Percentiles rank a stretch among this genome's conserved stretches.
Evolutionary conservation across 2,329 filamentous ascomycete genomes (phyloP).

Genomic region (Apiospora kogelbergensis): DNA sequence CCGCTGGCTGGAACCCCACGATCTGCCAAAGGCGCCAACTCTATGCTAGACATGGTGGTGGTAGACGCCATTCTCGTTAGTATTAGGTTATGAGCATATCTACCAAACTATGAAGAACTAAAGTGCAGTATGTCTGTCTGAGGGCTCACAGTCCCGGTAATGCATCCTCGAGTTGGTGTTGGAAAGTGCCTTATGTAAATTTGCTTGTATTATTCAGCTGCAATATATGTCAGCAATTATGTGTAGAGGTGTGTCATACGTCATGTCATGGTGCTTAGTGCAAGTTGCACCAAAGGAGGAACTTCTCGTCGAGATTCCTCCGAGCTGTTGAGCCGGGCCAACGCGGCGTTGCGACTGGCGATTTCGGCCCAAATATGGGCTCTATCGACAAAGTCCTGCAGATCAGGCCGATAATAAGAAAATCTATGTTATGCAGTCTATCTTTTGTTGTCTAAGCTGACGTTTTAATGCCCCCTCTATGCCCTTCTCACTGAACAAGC

Average conservation of each 20-base stretch:
- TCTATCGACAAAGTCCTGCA: neutral
- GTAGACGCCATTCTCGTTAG: neutral
- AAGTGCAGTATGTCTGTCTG: too few relatives aligned
- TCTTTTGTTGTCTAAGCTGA: neutral
- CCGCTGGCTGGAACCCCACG: neutral
- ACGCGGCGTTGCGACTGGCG: too few relatives aligned
- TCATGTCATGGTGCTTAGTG: neutral
- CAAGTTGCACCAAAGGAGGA: neutral
- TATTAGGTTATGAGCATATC: too few relatives aligned
- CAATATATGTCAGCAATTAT: neutral
- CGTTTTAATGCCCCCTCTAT: neutral
- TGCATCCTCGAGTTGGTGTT: neutral
- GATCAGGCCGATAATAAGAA: neutral
- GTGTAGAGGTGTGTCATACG: neutral
- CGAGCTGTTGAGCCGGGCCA: neutral
- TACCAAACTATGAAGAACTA: too few relatives aligned
- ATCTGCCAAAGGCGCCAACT: neutral
- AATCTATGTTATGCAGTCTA: neutral
- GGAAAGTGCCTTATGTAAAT: neutral
- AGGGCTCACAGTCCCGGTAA: too few relatives aligned
- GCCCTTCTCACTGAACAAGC: neutral
- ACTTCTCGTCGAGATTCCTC: neutral
- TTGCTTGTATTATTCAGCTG: neutral
- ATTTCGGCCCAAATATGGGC: neutral
- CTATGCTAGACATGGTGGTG: neutral